Evolutionary conservation across 768 basidiomycete genomes (phyloP), one percentile per base, ranked within the genome.

Genomic region (Gautieria morchelliformis): DNA sequence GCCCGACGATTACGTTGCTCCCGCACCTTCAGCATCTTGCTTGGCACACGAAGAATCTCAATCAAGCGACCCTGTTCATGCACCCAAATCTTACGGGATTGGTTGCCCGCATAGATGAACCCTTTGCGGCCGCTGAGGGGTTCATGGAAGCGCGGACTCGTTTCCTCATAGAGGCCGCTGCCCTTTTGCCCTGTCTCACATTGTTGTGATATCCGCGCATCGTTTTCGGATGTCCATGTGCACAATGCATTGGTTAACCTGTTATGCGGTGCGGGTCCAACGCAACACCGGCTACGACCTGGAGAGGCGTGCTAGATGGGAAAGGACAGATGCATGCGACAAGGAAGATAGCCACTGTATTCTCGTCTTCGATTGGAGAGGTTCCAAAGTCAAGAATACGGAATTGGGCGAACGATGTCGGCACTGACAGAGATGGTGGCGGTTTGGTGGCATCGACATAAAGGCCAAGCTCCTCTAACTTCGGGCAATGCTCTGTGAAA

Each of bases 1-100:
- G 84, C 3, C 75, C 77, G 0, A 72, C 70, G 11, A 63, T 82
- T 32, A 71, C 77, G 52, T 75, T 85, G 52, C 65, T 85, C 3
- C 84, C 84, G 7, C 77, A 77, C 61, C 68, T 83, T 58, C 74
- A 75, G 41, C 71, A 72, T 3, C 69, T 87, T 5, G 67, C 73
- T 17, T 85, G 82, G 82, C 63, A 64, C 24, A 67, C 66, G 7
- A 64, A 64, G 0, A 61, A 67, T n/a, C 62, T 71, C 63, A 68
- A 72, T 22, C 67, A 68, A 17, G 70, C 73, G 46, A 73, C 80
- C 24, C 63, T 84, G 53, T 85, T 85, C 67, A 81, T 85, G 75
- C 80, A 82, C 63, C 66, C 69, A 35, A 74, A 72, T 48, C 69
- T 86, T 58, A 79, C 71, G 59, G 59, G 69, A 41, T 69, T 76